These are phyloP conservation scores for Boechera divaricarpa DNA, from an alignment of 345 rosid species.

Conservation along the genomic window DNA sequence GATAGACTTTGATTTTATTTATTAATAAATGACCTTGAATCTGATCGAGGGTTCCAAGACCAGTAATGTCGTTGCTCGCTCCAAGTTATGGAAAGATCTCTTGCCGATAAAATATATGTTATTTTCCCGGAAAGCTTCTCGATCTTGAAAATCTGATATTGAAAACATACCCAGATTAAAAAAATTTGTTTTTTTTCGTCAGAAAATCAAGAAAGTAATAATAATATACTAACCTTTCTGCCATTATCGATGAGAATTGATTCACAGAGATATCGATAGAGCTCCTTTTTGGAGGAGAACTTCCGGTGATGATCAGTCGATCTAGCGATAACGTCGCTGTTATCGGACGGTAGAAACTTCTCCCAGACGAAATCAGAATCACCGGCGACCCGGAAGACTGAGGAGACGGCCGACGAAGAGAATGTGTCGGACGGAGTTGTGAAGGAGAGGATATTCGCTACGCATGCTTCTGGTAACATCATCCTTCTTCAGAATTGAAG, in stretches of 20 bases:
- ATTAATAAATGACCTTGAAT: slow-evolving; percentile 57
- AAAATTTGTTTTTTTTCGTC: neutral
- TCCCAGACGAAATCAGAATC: slow-evolving; percentile 71
- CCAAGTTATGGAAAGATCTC: slow-evolving; percentile 73
- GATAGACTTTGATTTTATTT: neutral
- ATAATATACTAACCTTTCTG: slow-evolving; percentile 38
- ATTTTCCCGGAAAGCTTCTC: slow-evolving; percentile 67
- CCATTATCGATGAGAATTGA: slow-evolving; percentile 63
- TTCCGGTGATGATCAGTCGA: slow-evolving; percentile 19
- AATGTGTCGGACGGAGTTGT: slow-evolving; percentile 67
- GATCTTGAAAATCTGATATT: slow-evolving; percentile 57
- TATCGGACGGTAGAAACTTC: slow-evolving; percentile 60
- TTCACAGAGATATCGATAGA: slow-evolving; percentile 56
- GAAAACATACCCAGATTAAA: slow-evolving; percentile 5
- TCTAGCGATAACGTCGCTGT: slow-evolving; percentile 40
- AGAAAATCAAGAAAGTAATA: neutral
- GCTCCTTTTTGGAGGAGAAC: slow-evolving; percentile 65
- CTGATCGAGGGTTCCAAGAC: slow-evolving; percentile 59
- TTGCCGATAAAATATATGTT: slow-evolving; percentile 62
- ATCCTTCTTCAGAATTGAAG: slow-evolving; percentile 12
- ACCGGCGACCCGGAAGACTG: slow-evolving; percentile 57
- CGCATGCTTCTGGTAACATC: slow-evolving; percentile 63
- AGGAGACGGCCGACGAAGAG: slow-evolving; percentile 57
- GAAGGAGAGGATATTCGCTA: slow-evolving; percentile 60
- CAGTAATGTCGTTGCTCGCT: slow-evolving; percentile 62